Percentiles rank a stretch among this genome's conserved stretches.
Evolutionary conservation across 2,329 filamentous ascomycete species (phyloP).

Genomic region (Cladophialophora bantiana): DNA sequence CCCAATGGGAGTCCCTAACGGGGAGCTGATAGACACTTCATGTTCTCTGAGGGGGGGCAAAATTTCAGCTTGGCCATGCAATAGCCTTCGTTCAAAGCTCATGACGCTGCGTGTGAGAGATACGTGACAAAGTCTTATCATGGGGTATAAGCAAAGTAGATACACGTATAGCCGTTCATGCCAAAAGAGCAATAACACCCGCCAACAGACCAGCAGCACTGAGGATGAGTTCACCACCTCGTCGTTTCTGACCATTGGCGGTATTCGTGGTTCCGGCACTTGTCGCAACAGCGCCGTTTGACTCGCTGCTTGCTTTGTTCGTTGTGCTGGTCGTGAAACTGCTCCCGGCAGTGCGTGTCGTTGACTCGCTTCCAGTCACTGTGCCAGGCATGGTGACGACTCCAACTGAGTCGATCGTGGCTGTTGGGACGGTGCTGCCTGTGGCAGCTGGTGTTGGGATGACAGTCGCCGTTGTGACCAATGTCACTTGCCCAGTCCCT

Average conservation of each 20-base stretch:
- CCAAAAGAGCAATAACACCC: conserved; percentile 26
- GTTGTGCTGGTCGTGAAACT: conserved; percentile 20
- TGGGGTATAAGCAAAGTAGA: not conserved
- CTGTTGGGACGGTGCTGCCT: conserved; percentile 12
- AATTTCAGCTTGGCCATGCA: no score
- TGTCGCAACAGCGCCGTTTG: conserved; percentile 10
- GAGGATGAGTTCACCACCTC: conserved; percentile 19
- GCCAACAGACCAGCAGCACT: conserved; percentile 27
- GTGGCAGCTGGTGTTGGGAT: not conserved
- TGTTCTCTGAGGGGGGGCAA: no score
- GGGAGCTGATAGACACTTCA: no score
- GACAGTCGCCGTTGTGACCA: conserved; percentile 15
- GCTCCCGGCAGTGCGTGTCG: conserved; percentile 2
- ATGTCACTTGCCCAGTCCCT: conserved; percentile 18
- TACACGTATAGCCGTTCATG: conserved; percentile 11
- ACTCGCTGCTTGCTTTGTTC: conserved; percentile 5
- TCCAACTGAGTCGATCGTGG: conserved; percentile 12
- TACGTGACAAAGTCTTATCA: not conserved
- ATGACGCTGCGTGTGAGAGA: not conserved
- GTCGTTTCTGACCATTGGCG: conserved; percentile 18
- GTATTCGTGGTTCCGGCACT: conserved; percentile 25
- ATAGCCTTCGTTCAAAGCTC: no score
- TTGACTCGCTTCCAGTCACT: conserved; percentile 3
- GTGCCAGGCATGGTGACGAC: conserved; percentile 17
- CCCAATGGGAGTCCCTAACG: not conserved